These are phyloP conservation scores for Fomes fomentarius DNA, from an alignment of 1,284 basidiomycete genomes.

Conservation along the genomic window DNA sequence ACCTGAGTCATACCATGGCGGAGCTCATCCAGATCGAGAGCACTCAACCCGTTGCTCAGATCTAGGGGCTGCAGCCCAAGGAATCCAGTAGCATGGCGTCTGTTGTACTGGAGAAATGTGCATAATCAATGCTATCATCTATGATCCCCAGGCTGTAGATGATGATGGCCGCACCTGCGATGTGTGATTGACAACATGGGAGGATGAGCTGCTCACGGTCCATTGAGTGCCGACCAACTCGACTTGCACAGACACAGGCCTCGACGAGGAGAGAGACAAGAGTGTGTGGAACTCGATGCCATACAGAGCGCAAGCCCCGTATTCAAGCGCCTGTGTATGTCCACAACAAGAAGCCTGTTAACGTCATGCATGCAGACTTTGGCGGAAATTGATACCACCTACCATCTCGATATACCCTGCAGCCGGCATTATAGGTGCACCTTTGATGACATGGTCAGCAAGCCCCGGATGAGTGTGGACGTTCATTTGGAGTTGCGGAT, in stretches of 20 bases:
- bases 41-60: background rate
- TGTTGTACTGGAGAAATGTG: constrained; percentile 23
- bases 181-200: constrained; percentile 1
- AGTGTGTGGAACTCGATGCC: constrained; percentile 30
- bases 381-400: background rate
- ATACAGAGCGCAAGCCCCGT: constrained; percentile 28
- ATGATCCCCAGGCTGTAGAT: too few relatives aligned
- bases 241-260: constrained; percentile 33
- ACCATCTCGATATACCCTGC: constrained; percentile 50
- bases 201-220: constrained; percentile 27
- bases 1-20: constrained; percentile 11
- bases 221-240: constrained; percentile 33
- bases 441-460: constrained; percentile 43
- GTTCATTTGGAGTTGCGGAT: constrained; percentile 37
- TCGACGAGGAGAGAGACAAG: constrained; percentile 32
- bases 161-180: too few relatives aligned
- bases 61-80: constrained; percentile 29
- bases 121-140: too few relatives aligned
- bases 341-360: too few relatives aligned
- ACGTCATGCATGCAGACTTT: too few relatives aligned
- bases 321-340: constrained; percentile 27
- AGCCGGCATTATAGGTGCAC: constrained; percentile 47
- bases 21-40: constrained; percentile 24
- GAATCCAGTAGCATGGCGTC: constrained; percentile 37
- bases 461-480: constrained; percentile 39